phyloP scores from a whole-genome alignment of 73 alveolate genomes.

The Strombidium stylifer region DNA sequence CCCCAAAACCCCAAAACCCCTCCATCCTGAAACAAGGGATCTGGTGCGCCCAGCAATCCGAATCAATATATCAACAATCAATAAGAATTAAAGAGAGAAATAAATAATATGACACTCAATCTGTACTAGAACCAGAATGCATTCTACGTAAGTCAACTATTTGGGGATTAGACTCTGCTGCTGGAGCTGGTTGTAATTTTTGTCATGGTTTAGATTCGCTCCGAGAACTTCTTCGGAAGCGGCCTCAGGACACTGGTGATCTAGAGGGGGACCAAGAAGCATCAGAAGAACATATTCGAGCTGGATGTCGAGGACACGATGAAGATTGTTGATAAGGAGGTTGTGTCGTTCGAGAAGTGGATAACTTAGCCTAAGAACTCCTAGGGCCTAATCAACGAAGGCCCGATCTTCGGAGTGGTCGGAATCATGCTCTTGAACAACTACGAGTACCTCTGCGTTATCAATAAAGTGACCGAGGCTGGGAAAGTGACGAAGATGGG shows the following conservation, averaged over 20 bases:
- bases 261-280: conserved; percentile 16
- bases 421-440: conserved; percentile 45
- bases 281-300: conserved; percentile 9
- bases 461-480: conserved; percentile 14
- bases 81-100: too few species aligned
- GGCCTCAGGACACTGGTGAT: conserved; percentile 31
- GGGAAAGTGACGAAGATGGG: conserved; percentile 32
- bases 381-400: conserved; percentile 28
- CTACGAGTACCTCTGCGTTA: conserved; percentile 32
- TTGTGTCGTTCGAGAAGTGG: neutral
- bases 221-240: conserved; percentile 7
- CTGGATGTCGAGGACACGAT: neutral
- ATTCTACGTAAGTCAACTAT: too few species aligned
- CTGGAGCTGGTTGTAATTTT: too few species aligned
- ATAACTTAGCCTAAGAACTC: too few species aligned
- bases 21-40: too few species aligned
- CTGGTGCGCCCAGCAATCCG: too few species aligned
- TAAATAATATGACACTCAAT: too few species aligned
- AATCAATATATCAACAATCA: too few species aligned
- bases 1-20: too few species aligned
- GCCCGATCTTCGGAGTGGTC: conserved; percentile 49
- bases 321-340: neutral
- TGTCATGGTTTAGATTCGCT: conserved; percentile 4
- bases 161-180: too few species aligned
- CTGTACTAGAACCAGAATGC: too few species aligned